Base-by-base conservation (phyloP, 2,329 filamentous ascomycete genomes). In the Paracoccidioides lutzii region DNA sequence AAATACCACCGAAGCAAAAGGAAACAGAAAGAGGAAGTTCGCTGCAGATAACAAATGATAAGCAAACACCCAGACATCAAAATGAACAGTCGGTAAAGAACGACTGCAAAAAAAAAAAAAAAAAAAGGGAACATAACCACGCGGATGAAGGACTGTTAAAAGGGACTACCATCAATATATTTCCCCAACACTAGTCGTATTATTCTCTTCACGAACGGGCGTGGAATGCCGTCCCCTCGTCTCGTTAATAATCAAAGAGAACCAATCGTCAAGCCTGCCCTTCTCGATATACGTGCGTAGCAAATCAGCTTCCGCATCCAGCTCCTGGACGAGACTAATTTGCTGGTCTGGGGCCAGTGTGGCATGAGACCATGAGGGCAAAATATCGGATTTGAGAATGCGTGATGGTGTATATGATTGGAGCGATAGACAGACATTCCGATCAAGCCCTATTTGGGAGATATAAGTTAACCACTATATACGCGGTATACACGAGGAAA, bases 241-340 rank as follows among this genome's bases (percentile, higher is more conserved):
- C 28, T 54, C 57, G 40, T 66, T 64, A 8, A 72, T 57, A 35
- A 71, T 69, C 10, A 71, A 72, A 38, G 68, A 66, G 57, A 79
- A 78, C 87, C 90, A 95, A 55, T 84, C 78, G 5, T 82, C 81
- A 9, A 95, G 77, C 41, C 83, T 78, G 57, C 82, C 78, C 67
- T 83, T 83, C 55, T 85, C 80, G 22, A 93, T 76, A 65, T 82
- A 82, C 52, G 78, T 76, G 53, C 76, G 73, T 42, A 96, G 75
- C 9, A 79, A 66, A 58, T 79, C 77, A 65, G 91, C 86, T 70
- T 95, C 90, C 56, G 78, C 77, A 56, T 80, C 76, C 73, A 93
- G 85, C 57, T 88, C 87, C 32, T 83, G 80, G 33, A 84, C 72
- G 57, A 95, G 78, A 56, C 82, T 83, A 56, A 81, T 76, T 57